Percentiles rank a stretch among this genome's conserved stretches.
These are phyloP conservation scores for Elsinoe perseae DNA, from an alignment of 2,329 filamentous ascomycete genomes.

Conservation along the genomic window DNA sequence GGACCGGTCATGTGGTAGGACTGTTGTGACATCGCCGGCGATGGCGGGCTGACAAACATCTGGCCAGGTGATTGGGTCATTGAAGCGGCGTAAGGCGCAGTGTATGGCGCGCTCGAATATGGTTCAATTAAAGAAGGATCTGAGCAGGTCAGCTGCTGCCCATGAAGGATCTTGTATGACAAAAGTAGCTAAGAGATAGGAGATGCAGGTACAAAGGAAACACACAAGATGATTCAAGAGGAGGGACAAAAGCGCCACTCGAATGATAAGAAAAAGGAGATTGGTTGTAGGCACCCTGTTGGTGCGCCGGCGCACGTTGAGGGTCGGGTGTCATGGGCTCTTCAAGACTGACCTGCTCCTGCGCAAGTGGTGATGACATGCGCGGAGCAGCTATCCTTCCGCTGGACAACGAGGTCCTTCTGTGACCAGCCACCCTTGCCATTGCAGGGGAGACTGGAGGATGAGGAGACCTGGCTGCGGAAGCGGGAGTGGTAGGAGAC, in stretches of 20 bases:
- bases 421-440: slow-evolving; percentile 22
- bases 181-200: slow-evolving; percentile 22
- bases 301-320: slow-evolving; percentile 1
- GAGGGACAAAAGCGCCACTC: slow-evolving; percentile 30
- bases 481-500: slow-evolving; percentile 25
- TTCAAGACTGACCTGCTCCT: slow-evolving; percentile 14
- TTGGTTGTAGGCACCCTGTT: slow-evolving; percentile 12
- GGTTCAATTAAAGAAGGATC: slow-evolving; percentile 54
- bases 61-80: slow-evolving; percentile 33
- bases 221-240: slow-evolving; percentile 37
- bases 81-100: slow-evolving; percentile 35
- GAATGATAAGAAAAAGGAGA: slow-evolving; percentile 32
- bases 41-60: slow-evolving; percentile 46
- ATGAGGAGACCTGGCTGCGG: slow-evolving; percentile 18
- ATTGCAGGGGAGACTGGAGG: slow-evolving; percentile 21
- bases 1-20: slow-evolving; percentile 44
- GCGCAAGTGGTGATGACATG: slow-evolving; percentile 18
- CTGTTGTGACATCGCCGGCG: slow-evolving; percentile 55
- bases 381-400: slow-evolving; percentile 9
- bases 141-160: slow-evolving; percentile 26
- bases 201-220: slow-evolving; percentile 27
- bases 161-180: slow-evolving; percentile 1
- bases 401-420: slow-evolving; percentile 15
- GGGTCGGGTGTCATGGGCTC: slow-evolving; percentile 16
- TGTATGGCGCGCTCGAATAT: slow-evolving; percentile 36